These are phyloP conservation scores for Mycena pura DNA, from an alignment of 768 basidiomycete genomes.

Conservation along the genomic window DNA sequence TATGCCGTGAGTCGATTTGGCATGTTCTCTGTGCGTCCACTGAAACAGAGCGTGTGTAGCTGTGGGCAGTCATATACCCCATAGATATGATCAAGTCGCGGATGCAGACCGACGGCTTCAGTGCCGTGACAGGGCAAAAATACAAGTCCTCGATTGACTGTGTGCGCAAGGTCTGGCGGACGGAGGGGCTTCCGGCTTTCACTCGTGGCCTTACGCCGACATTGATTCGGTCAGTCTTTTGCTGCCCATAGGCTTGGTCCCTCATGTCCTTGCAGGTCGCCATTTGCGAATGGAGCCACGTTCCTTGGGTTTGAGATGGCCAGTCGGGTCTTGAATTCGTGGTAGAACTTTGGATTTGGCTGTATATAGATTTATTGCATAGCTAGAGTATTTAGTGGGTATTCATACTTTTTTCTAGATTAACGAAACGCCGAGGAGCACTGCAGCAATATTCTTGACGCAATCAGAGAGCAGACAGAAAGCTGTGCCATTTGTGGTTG, in stretches of 20 bases:
- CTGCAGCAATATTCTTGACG: no score
- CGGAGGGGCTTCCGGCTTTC: slow-evolving; percentile 87
- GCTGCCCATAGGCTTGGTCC: not conserved
- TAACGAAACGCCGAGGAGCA: no score
- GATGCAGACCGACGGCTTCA: slow-evolving; percentile 94
- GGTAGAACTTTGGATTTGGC: slow-evolving; percentile 15
- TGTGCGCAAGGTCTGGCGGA: slow-evolving; percentile 79
- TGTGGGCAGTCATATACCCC: slow-evolving; percentile 94
- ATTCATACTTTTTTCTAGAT: no score
- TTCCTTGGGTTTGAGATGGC: slow-evolving; percentile 97
- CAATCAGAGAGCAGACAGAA: no score
- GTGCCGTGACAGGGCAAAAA: slow-evolving; percentile 74
- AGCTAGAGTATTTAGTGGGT: no score
- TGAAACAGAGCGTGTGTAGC: slow-evolving; percentile 44
- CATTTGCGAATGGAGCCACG: slow-evolving; percentile 96
- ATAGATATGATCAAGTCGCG: slow-evolving; percentile 97
- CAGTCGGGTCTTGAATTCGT: slow-evolving; percentile 67
- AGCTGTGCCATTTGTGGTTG: no score
- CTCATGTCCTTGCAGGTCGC: slow-evolving; percentile 62
- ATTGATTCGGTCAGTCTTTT: slow-evolving; percentile 74
- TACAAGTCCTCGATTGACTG: slow-evolving; percentile 87
- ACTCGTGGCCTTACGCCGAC: slow-evolving; percentile 92
- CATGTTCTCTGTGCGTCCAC: slow-evolving; percentile 1
- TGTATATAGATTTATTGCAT: slow-evolving; percentile 8
- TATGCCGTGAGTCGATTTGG: slow-evolving; percentile 70